A percentile compares a stretch with the other conserved stretches of the same genome.
Conservation (phyloP, 2,329 filamentous ascomycete genomes). For the Phialemonium atrogriseum region DNA sequence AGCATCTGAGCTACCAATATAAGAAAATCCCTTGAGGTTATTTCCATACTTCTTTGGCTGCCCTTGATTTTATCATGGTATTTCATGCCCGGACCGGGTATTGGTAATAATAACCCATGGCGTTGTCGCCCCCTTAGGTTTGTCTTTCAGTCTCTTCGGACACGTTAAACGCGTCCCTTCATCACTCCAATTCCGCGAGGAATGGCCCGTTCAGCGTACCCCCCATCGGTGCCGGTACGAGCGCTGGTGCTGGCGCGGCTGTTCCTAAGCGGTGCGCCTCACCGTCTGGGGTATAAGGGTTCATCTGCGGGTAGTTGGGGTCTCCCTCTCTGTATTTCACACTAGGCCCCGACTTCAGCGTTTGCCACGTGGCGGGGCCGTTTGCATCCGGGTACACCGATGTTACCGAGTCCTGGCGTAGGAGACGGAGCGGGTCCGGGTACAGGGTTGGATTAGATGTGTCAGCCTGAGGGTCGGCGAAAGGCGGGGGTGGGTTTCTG, state of each 20-base stretch:
- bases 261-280: constrained; percentile 1
- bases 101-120: too few relatives aligned
- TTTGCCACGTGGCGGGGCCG: background rate
- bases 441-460: background rate
- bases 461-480: too few relatives aligned
- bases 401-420: background rate
- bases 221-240: background rate
- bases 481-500: too few relatives aligned
- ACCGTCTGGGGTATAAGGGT: constrained; percentile 13
- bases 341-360: background rate
- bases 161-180: too few relatives aligned
- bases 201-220: constrained; percentile 8
- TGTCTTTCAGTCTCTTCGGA: too few relatives aligned
- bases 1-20: too few relatives aligned
- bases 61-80: too few relatives aligned
- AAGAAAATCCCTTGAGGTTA: too few relatives aligned
- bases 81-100: too few relatives aligned
- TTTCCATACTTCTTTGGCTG: too few relatives aligned
- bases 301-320: constrained; percentile 20
- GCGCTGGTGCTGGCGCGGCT: too few relatives aligned
- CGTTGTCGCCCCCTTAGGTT: too few relatives aligned
- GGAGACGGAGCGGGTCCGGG: constrained; percentile 1
- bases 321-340: constrained; percentile 5
- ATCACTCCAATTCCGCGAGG: constrained; percentile 7
- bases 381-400: background rate